A percentile compares a stretch with the other conserved stretches of the same genome.
phyloP scores from a whole-genome alignment of 805 yeast species.

The Schwanniomyces occidentalis region DNA sequence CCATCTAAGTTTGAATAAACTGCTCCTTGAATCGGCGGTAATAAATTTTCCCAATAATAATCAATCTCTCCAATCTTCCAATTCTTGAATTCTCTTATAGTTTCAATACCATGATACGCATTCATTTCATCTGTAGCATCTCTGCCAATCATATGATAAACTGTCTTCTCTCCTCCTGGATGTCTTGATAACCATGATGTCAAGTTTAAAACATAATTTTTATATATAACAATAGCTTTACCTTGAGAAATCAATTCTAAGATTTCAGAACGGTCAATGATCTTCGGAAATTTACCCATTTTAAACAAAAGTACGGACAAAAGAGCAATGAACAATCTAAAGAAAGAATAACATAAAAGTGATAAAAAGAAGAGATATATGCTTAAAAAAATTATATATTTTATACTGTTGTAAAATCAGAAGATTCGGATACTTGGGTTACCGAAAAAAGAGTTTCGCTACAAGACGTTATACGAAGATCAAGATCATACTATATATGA shows the following conservation, averaged over 20 bases:
- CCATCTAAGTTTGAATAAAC: constrained; percentile 15
- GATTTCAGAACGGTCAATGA: constrained; percentile 37
- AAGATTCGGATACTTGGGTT: too few species aligned
- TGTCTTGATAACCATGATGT: constrained; percentile 72
- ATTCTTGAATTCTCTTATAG: constrained; percentile 49
- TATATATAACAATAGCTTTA: constrained; percentile 66
- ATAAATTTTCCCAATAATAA: constrained; percentile 65
- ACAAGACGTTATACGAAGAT: too few species aligned
- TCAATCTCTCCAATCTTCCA: constrained; percentile 70
- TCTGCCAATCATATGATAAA: constrained; percentile 80
- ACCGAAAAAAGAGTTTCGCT: too few species aligned
- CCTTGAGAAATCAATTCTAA: constrained; percentile 66
- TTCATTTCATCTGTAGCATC: constrained; percentile 92
- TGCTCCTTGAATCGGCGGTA: constrained; percentile 92
- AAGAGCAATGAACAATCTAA: neutral
- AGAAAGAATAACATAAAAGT: too few species aligned
- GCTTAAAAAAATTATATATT: too few species aligned
- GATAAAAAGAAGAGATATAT: too few species aligned
- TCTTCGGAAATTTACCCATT: constrained; percentile 6
- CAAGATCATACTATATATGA: too few species aligned
- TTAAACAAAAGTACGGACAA: neutral
- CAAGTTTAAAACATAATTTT: constrained; percentile 59
- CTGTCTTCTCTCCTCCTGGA: constrained; percentile 90
- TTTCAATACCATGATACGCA: constrained; percentile 71
- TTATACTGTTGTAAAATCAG: too few species aligned